Conservation (phyloP, 2,329 filamentous ascomycete species). For the Plenodomus tracheiphilus region DNA sequence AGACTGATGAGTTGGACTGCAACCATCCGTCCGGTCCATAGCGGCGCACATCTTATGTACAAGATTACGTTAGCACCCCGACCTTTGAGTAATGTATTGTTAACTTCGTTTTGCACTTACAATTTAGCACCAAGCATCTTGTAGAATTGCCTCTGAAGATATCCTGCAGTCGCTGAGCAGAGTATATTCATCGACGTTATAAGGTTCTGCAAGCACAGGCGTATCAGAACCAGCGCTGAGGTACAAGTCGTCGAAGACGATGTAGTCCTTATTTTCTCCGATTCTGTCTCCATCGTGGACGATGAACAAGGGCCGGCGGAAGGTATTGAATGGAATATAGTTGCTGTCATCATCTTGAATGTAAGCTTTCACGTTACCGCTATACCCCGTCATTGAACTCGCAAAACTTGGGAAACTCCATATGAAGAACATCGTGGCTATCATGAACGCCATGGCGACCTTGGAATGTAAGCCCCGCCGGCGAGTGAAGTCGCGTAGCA, state of each 20-base stretch:
- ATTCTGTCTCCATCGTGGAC: constrained; percentile 22
- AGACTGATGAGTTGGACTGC: constrained; percentile 2
- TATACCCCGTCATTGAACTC: constrained; percentile 28
- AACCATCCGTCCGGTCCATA: not conserved
- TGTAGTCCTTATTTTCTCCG: not conserved
- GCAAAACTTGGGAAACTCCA: constrained; percentile 19
- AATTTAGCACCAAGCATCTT: no score
- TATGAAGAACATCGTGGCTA: constrained; percentile 18
- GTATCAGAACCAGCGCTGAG: not conserved
- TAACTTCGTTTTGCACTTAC: not conserved
- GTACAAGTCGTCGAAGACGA: not conserved
- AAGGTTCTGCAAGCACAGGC: no score
- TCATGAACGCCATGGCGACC: constrained; percentile 23
- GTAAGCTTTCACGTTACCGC: constrained; percentile 7
- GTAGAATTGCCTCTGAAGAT: no score
- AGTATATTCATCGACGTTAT: no score
- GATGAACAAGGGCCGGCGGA: constrained; percentile 6
- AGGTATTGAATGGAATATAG: constrained; percentile 8
- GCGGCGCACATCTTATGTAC: not conserved
- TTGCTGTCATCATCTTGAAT: constrained; percentile 9
- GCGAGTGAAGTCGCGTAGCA: constrained; percentile 8
- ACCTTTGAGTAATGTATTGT: not conserved
- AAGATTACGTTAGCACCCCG: not conserved
- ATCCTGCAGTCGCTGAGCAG: no score
- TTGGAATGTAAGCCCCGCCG: constrained; percentile 17